Conservation (phyloP, 345 rosid species). For the Stellera chamaejasme region DNA sequence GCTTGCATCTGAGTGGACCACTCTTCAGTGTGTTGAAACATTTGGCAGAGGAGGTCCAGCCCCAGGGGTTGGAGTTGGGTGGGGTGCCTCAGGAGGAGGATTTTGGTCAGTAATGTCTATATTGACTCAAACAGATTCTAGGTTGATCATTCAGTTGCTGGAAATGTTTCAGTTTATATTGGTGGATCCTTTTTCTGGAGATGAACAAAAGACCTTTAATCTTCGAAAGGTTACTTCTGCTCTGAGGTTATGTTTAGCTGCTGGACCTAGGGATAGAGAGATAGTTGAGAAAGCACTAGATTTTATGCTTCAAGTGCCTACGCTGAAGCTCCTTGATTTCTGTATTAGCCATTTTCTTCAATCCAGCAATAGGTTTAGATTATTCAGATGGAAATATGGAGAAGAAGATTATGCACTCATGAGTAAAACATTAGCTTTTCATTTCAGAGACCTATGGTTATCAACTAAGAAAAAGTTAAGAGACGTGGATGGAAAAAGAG, state of each 20-base stretch:
- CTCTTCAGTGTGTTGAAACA: conserved; percentile 59
- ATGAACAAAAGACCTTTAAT: conserved; percentile 26
- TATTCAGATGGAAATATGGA: conserved; percentile 32
- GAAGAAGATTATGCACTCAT: conserved; percentile 42
- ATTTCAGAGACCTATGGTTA: conserved; percentile 68
- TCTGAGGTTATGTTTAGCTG: conserved; percentile 47
- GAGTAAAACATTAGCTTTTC: conserved; percentile 49
- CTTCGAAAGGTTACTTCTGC: conserved; percentile 39
- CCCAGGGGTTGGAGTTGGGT: conserved; percentile 86
- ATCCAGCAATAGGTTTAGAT: conserved; percentile 23
- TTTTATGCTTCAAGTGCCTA: conserved; percentile 53
- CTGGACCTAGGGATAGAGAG: conserved; percentile 58
- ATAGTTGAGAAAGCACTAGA: conserved; percentile 52
- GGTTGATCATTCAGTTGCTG: conserved; percentile 43
- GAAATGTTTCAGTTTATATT: conserved; percentile 29
- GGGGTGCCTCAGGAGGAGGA: conserved; percentile 94
- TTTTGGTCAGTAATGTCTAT: conserved; percentile 65
- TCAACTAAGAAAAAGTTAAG: conserved; percentile 50
- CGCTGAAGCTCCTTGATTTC: conserved; percentile 36
- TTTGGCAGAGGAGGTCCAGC: conserved; percentile 90
- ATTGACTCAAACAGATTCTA: conserved; percentile 64
- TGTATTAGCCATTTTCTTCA: conserved; percentile 32
- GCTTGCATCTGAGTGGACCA: conserved; percentile 46
- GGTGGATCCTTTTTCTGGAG: conserved; percentile 12
- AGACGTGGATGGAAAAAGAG: conserved; percentile 18